These are phyloP conservation scores for Camellia sinensis DNA, from an alignment of 148 eudicot genomes.

Conservation along the genomic window DNA sequence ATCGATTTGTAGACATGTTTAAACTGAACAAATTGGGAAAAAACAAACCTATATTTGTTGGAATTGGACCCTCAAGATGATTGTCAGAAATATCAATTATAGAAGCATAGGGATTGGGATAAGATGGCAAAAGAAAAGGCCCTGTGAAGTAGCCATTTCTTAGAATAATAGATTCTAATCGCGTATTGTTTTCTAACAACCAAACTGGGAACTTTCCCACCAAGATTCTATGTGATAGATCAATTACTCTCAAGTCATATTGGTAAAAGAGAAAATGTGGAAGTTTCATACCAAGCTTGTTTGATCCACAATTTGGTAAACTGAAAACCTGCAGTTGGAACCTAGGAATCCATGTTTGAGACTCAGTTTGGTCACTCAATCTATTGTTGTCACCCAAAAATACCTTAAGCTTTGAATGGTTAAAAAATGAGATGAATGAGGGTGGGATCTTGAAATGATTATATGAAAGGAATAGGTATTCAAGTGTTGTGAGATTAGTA, in stretches of 20 bases:
- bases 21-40: neutral
- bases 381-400: neutral
- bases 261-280: slow-evolving; percentile 8
- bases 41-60: neutral
- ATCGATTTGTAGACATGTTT: slow-evolving; percentile 2
- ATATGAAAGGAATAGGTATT: too few species aligned
- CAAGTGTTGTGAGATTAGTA: too few species aligned
- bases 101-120: neutral
- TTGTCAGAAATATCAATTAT: neutral
- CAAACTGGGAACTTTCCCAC: neutral
- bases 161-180: too few species aligned
- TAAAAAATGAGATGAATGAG: too few species aligned
- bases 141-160: too few species aligned
- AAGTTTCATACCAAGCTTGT: neutral
- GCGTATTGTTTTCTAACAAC: too few species aligned
- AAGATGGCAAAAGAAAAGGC: neutral
- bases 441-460: too few species aligned
- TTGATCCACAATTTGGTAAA: neutral
- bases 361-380: neutral
- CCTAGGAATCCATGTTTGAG: neutral
- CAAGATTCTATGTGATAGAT: neutral
- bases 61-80: neutral
- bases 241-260: neutral
- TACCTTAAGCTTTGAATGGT: neutral
- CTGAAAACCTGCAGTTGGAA: slow-evolving; percentile 5